Evolutionary conservation across 140 eudicot species (phyloP), one percentile per base, ranked within the genome.

Genomic region (Flaveria floridana): DNA sequence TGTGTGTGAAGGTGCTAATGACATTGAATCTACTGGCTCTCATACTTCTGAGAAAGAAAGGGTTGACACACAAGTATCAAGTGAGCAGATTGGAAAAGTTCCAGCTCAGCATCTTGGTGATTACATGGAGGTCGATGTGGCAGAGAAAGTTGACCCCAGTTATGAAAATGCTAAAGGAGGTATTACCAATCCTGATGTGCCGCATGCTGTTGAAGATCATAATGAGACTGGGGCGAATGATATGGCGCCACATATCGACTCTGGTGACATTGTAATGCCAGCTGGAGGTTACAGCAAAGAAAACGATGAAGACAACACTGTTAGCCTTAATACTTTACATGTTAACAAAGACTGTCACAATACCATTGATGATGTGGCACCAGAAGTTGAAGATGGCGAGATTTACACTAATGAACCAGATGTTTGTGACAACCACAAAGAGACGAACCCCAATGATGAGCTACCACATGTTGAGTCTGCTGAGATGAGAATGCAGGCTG

Each of bases 31-130:
- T 44, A 42, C 67, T 28, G 56, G 80, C 6, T 75, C 65, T 23
- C 82, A 71, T 74, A 59, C 79, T 8, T 57, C 86, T 25, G 86
- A 42, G 16, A 78, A 76, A 37, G 85, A 69, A 50, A 55, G 39
- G 69, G 30, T 41, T 71, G 79, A 23, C 64, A 74, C 61, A 67
- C 13, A 8, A 23, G 23, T 5, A 72, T 59, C 55, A 1, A 68
- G 58, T 63, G 71, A 41, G 16, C 78, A 9, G 39, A 23, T 42
- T 25, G 79, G 68, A 61, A 82, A 73, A 58, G 19, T 26, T 76
- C 78, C 56, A 20, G 48, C 82, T 42, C 76, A 55, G 63, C 34
- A 66, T 55, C n/a, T 10, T 34, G 48, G 58, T 20, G 75, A 59
- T 57, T 70, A 41, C 23, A 21, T 74, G 30, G 66, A 67, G 18